Conservation (phyloP, 768 basidiomycete species). For the Tricholoma furcatifolium region DNA sequence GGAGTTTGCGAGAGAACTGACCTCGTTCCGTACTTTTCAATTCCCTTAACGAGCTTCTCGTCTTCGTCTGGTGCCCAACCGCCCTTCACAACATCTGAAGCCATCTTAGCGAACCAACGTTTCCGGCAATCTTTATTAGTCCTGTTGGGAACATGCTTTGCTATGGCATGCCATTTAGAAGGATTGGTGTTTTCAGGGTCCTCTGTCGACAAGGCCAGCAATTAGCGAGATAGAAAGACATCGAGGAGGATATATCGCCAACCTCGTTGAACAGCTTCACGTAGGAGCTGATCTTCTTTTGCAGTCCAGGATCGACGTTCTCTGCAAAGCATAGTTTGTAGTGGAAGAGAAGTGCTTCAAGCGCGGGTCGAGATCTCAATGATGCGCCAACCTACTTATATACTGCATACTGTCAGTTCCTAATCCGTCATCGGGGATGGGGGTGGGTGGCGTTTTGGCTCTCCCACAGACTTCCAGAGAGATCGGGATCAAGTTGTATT, state of each 20-base stretch:
- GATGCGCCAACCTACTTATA: constrained; percentile 24
- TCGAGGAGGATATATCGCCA: constrained; percentile 1
- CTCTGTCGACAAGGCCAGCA: constrained; percentile 32
- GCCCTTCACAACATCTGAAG: constrained; percentile 59
- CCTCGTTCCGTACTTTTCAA: constrained; percentile 57
- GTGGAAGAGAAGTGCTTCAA: constrained; percentile 17
- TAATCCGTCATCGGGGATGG: constrained; percentile 23
- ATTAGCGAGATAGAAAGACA: constrained; percentile 15
- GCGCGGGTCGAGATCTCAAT: constrained; percentile 17
- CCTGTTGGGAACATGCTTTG: constrained; percentile 59
- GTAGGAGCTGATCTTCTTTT: constrained; percentile 52
- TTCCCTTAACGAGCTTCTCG: constrained; percentile 53
- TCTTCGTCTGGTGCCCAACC: constrained; percentile 64
- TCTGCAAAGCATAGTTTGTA: constrained; percentile 36
- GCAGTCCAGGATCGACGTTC: constrained; percentile 53
- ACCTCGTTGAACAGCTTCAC: constrained; percentile 51
- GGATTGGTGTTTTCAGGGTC: constrained; percentile 56
- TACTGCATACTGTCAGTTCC: constrained; percentile 14
- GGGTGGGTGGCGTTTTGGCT: constrained; percentile 22
- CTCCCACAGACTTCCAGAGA: constrained; percentile 19
- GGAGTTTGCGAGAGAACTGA: constrained; percentile 19
- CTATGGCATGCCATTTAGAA: constrained; percentile 62
- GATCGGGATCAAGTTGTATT: constrained; percentile 24
- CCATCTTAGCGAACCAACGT: constrained; percentile 65
- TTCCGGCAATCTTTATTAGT: constrained; percentile 67